Evolutionary conservation across 2,329 filamentous ascomycete species (phyloP).

Genomic region (Penicillium sp.): DNA sequence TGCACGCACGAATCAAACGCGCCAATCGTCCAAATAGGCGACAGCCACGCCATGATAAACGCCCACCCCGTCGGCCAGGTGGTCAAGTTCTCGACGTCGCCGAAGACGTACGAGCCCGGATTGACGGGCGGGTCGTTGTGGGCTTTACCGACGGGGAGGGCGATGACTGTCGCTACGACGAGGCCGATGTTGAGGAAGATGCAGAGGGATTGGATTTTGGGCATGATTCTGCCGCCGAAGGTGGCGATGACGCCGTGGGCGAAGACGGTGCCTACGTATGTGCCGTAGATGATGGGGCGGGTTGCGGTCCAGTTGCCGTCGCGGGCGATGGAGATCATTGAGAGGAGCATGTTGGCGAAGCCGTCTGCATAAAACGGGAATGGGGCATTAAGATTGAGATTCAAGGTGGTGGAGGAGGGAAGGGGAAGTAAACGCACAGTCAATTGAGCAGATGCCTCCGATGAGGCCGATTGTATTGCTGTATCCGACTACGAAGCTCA

Average conservation of each 20-base stretch:
- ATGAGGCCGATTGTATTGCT: constrained; percentile 63
- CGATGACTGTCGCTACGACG: constrained; percentile 55
- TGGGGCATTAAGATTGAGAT: background rate
- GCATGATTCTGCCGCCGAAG: constrained; percentile 56
- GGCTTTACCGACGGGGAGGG: constrained; percentile 51
- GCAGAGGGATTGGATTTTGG: constrained; percentile 57
- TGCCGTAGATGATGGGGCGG: constrained; percentile 57
- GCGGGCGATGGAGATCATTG: constrained; percentile 56
- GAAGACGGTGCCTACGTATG: constrained; percentile 57
- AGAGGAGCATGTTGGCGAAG: constrained; percentile 53
- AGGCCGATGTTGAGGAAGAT: constrained; percentile 57
- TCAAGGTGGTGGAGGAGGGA: no score
- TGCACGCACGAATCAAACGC: constrained; percentile 61
- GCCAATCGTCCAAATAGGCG: constrained; percentile 61
- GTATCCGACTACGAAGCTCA: constrained; percentile 63
- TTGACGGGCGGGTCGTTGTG: constrained; percentile 18
- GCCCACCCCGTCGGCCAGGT: constrained; percentile 60
- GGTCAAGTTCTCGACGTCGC: constrained; percentile 58
- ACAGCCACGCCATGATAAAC: constrained; percentile 63
- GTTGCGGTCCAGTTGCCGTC: constrained; percentile 58
- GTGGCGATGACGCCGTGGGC: constrained; percentile 57
- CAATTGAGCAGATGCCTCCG: constrained; percentile 64
- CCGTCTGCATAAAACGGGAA: constrained; percentile 6
- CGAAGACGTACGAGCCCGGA: constrained; percentile 49
- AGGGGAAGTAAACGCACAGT: constrained; percentile 47